Evolutionary conservation across 352 stramenopile species (phyloP).

Genomic region (Globisporangium middletonii): DNA sequence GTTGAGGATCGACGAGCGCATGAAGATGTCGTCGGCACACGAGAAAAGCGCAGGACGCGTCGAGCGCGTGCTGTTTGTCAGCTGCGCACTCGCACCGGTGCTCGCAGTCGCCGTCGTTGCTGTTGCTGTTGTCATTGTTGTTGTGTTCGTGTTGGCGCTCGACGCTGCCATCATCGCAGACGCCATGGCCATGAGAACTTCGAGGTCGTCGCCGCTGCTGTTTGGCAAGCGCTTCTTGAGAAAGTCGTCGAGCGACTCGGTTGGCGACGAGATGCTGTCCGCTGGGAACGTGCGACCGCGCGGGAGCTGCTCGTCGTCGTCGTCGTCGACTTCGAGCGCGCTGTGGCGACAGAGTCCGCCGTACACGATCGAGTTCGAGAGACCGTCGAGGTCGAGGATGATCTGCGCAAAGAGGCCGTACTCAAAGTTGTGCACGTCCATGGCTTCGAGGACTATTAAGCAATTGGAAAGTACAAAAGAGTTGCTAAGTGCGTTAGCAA

Average conservation of each 20-base stretch:
- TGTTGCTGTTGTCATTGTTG: background rate
- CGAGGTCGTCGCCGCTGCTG: constrained; percentile 15
- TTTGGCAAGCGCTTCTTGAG: constrained; percentile 21
- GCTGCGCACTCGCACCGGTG: background rate
- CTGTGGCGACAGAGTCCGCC: constrained; percentile 46
- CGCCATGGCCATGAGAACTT: constrained; percentile 11
- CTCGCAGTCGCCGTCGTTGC: background rate
- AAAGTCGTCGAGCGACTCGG: constrained; percentile 28
- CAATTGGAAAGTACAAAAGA: background rate
- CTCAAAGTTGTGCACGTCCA: constrained; percentile 26
- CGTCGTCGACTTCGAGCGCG: constrained; percentile 2
- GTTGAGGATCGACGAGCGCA: constrained; percentile 13
- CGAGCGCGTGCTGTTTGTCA: constrained; percentile 5
- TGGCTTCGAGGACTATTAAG: constrained; percentile 31
- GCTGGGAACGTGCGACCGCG: constrained; percentile 23
- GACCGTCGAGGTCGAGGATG: constrained; percentile 59
- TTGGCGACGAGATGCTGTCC: constrained; percentile 38
- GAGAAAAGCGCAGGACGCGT: constrained; percentile 1
- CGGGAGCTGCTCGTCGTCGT: constrained; percentile 10
- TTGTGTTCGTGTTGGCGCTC: constrained; percentile 14
- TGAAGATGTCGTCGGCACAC: constrained; percentile 9
- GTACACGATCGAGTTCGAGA: constrained; percentile 73
- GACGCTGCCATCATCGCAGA: background rate
- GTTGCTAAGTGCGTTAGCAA: background rate
- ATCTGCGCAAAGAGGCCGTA: constrained; percentile 47